Conservation (phyloP, 2,329 filamentous ascomycete genomes). For the Fusarium humuli region DNA sequence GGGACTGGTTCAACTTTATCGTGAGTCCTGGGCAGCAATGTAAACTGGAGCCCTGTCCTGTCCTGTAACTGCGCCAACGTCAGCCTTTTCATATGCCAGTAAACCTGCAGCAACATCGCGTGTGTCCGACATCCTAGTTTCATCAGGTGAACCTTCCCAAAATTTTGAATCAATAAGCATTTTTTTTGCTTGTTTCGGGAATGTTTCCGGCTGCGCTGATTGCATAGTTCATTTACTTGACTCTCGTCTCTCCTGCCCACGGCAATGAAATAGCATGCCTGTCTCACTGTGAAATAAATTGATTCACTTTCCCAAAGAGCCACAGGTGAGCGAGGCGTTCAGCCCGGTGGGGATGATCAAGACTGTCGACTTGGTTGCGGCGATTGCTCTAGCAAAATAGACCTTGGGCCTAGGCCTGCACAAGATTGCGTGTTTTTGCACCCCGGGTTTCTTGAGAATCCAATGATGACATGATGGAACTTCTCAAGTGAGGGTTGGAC, state of each 20-base stretch:
- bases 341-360: constrained; percentile 30
- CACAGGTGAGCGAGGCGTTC: constrained; percentile 25
- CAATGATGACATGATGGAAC: constrained; percentile 36
- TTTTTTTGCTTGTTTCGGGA: background rate
- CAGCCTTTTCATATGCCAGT: constrained; percentile 22
- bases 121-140: background rate
- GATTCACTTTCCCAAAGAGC: constrained; percentile 11
- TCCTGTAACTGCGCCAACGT: constrained; percentile 16
- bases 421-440: constrained; percentile 18
- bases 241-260: background rate
- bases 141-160: background rate
- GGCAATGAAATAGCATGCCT: background rate
- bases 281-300: constrained; percentile 26
- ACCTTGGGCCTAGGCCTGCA: constrained; percentile 31
- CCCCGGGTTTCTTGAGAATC: constrained; percentile 11
- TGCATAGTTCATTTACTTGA: background rate
- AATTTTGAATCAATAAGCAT: constrained; percentile 3
- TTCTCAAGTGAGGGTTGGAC: constrained; percentile 7
- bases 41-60: background rate
- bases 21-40: background rate
- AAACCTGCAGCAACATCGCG: background rate
- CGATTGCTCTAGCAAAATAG: constrained; percentile 20
- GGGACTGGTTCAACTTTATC: constrained; percentile 19
- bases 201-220: background rate
- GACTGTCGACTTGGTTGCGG: constrained; percentile 2